Evolutionary conservation across 257 asterid species (phyloP), one percentile per base, ranked within the genome.

Genomic region (Fraxinus quadrangulata): DNA sequence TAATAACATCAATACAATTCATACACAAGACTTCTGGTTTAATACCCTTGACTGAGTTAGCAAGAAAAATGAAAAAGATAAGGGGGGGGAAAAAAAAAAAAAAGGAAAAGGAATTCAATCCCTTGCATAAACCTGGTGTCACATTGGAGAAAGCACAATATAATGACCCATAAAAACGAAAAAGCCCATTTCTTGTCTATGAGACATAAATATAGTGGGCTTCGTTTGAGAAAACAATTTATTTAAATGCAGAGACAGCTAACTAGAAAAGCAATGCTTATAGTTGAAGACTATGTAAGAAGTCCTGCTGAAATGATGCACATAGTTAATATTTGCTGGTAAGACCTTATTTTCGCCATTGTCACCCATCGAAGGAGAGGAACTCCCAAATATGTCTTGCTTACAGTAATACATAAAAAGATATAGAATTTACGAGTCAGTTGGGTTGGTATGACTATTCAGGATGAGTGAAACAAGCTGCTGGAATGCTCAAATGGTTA

Each of bases 401-500:
- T 72, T 54, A 31, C 28, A 78, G 49, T 70, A 28, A 11, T n/a
- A 54, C 8, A 69, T 24, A 14, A 24, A 31, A 49, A 16, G 65
- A 54, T 54, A 19, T 54, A 17, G 65, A 54, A 54, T 74, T 75
- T n/a, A n/a, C n/a, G n/a, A n/a, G n/a, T n/a, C n/a, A n/a, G n/a
- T n/a, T n/a, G n/a, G n/a, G n/a, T n/a, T n/a, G n/a, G n/a, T n/a
- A n/a, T n/a, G n/a, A n/a, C n/a, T n/a, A n/a, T n/a, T n/a, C n/a
- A n/a, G n/a, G n/a, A n/a, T n/a, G n/a, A n/a, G 49, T 39, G 6
- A 37, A 67, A 80, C 40, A 63, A 68, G 99, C 99, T 28, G 98
- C 99, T 69, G 99, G 99, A 78, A 95, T 86, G 87, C 97, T 95
- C 74, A 90, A 83, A 86, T 93, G 98, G 75, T 95, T 93, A 82